phyloP scores from a whole-genome alignment of 2,329 filamentous ascomycete genomes.

The Sporothrix brasiliensis region DNA sequence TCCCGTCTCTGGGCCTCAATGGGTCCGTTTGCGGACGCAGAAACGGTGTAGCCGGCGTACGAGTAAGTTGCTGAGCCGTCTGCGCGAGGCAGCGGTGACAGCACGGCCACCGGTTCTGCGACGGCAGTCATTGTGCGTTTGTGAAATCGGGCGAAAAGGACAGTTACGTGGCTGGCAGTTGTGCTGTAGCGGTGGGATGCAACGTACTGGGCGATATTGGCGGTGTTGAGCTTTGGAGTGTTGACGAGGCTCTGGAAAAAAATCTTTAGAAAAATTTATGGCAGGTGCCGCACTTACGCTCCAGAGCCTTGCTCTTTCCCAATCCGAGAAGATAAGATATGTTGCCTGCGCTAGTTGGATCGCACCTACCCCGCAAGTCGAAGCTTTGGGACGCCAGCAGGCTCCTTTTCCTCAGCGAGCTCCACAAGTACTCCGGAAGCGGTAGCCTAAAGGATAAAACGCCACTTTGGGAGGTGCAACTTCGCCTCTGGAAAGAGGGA shows the following conservation, averaged over 20 bases:
- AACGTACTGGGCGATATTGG: background rate
- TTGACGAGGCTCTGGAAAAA: constrained; percentile 5
- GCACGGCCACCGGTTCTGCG: constrained; percentile 54
- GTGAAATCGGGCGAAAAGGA: background rate
- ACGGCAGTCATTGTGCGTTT: constrained; percentile 49
- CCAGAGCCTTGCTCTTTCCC: constrained; percentile 15
- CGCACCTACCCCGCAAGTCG: constrained; percentile 1
- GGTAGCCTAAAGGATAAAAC: background rate
- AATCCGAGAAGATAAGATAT: background rate
- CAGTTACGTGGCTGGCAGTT: background rate
- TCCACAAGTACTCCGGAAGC: background rate
- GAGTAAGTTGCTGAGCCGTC: constrained; percentile 82
- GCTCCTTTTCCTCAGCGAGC: background rate
- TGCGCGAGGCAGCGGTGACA: constrained; percentile 67
- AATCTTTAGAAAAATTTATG: constrained; percentile 28
- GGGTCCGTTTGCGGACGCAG: constrained; percentile 88
- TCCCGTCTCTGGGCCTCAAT: constrained; percentile 87
- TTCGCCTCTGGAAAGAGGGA: background rate
- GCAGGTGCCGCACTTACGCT: background rate
- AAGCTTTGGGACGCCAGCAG: background rate
- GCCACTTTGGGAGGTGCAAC: background rate
- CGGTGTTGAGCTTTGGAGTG: background rate
- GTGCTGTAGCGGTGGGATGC: background rate
- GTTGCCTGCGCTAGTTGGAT: background rate
- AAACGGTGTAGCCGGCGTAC: constrained; percentile 74